These are phyloP conservation scores for Myochromella boudieri DNA, from an alignment of 768 basidiomycete species.

Conservation along the genomic window DNA sequence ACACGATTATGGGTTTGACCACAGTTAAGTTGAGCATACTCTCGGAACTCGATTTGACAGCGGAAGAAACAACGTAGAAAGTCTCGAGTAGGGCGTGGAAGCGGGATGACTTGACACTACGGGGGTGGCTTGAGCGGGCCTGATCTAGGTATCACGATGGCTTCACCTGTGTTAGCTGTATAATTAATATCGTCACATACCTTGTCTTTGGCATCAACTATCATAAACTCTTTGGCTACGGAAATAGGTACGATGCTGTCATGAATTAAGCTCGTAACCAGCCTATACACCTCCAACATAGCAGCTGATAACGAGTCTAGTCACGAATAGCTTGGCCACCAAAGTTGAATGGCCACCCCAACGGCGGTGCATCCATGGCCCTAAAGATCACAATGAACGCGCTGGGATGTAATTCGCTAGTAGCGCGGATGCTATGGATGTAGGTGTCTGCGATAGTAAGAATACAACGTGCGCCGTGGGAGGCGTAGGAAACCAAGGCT, in stretches of 20 bases:
- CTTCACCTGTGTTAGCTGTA: not conserved
- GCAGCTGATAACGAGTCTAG: too few relatives aligned
- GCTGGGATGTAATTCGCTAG: conserved; percentile 1
- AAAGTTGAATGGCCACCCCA: conserved; percentile 29
- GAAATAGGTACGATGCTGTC: not conserved
- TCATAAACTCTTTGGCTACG: not conserved
- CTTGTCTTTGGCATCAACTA: not conserved
- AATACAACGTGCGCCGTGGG: not conserved
- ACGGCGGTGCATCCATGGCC: conserved; percentile 39
- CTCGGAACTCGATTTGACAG: not conserved
- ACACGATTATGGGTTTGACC: not conserved
- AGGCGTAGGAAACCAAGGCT: not conserved
- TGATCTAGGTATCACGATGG: not conserved
- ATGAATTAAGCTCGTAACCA: not conserved
- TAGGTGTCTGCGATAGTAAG: conserved; percentile 40
- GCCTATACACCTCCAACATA: too few relatives aligned
- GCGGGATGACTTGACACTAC: conserved; percentile 9
- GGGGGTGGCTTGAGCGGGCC: not conserved
- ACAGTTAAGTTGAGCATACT: not conserved
- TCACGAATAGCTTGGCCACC: too few relatives aligned
- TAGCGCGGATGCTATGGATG: conserved; percentile 43
- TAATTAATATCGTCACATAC: conserved; percentile 3
- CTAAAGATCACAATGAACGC: conserved; percentile 40
- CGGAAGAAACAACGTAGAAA: conserved; percentile 9
- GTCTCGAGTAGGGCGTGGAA: not conserved